phyloP scores from a whole-genome alignment of 176 grass and related monocot species.

The Oropetium thomaeum region DNA sequence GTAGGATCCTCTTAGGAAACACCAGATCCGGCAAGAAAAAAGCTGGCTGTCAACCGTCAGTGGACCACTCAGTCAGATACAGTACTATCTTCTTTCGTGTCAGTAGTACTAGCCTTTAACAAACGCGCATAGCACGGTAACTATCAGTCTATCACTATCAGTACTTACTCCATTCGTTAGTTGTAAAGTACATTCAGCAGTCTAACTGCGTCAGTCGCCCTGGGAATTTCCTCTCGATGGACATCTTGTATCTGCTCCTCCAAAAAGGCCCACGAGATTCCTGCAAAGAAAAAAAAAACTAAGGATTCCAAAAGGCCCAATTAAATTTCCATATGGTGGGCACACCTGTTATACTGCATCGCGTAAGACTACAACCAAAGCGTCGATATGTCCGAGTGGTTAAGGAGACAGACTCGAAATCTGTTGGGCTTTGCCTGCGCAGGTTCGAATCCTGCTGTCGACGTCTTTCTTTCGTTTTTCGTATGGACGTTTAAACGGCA shows the following conservation, averaged over 20 bases:
- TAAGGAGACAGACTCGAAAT: slow-evolving; percentile 99
- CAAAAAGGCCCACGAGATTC: too few species aligned
- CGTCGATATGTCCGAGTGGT: slow-evolving; percentile 95
- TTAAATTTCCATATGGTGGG: too few species aligned
- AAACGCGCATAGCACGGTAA: neutral
- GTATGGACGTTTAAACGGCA: neutral
- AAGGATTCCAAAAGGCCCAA: too few species aligned
- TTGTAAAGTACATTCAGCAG: too few species aligned
- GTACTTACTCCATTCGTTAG: too few species aligned
- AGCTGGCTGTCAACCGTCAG: slow-evolving; percentile 28
- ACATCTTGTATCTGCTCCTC: too few species aligned
- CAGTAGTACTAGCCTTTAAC: slow-evolving; percentile 10
- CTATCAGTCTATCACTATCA: too few species aligned
- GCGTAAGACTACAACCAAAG: too few species aligned
- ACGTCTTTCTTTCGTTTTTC: neutral
- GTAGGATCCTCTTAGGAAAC: slow-evolving; percentile 36
- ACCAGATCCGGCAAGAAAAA: slow-evolving; percentile 29
- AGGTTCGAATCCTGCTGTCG: slow-evolving; percentile 88
- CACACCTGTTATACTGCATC: too few species aligned
- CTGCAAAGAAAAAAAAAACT: too few species aligned
- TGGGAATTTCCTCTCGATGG: too few species aligned
- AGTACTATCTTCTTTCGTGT: neutral
- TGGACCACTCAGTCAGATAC: neutral
- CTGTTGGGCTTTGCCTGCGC: slow-evolving; percentile 92
- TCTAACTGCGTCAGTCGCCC: too few species aligned